Conservation (phyloP, 2,329 filamentous ascomycete genomes). For the Tolypocladium amazonense region DNA sequence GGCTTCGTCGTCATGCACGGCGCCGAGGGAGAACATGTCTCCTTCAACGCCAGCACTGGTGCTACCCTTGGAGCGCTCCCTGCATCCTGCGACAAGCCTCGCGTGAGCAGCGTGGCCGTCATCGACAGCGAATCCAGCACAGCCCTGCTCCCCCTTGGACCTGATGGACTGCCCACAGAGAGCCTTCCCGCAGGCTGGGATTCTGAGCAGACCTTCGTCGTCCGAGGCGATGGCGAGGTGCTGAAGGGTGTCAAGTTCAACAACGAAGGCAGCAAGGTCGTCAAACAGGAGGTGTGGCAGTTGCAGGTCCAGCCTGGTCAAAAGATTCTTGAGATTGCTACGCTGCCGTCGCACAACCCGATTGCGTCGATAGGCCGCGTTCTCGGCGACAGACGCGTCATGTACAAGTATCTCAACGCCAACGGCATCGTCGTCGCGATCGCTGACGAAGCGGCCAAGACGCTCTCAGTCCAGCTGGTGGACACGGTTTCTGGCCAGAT, state of each 20-base stretch:
- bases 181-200: conserved; percentile 33
- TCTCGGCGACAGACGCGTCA: conserved; percentile 79
- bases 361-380: conserved; percentile 93
- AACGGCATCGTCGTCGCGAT: conserved; percentile 73
- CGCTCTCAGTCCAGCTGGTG: conserved; percentile 65
- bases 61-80: conserved; percentile 31
- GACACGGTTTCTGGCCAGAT: conserved; percentile 80
- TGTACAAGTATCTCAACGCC: conserved; percentile 94
- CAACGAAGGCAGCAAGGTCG: conserved; percentile 26
- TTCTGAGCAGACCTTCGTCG: conserved; percentile 44
- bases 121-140: conserved; percentile 41
- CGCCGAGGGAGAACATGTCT: conserved; percentile 50
- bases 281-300: conserved; percentile 53
- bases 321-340: conserved; percentile 56
- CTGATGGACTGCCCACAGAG: conserved; percentile 34
- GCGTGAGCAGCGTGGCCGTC: conserved; percentile 32
- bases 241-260: conserved; percentile 47
- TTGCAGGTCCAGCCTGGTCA: conserved; percentile 59
- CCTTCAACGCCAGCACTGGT: conserved; percentile 44
- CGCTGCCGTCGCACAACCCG: conserved; percentile 66
- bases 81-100: conserved; percentile 1
- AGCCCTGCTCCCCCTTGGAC: conserved; percentile 43
- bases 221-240: conserved; percentile 35
- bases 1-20: conserved; percentile 48
- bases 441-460: conserved; percentile 44